Percentiles rank a stretch among this genome's conserved stretches.
phyloP scores from a whole-genome alignment of 345 rosid species.

The Brassica napus region DNA sequence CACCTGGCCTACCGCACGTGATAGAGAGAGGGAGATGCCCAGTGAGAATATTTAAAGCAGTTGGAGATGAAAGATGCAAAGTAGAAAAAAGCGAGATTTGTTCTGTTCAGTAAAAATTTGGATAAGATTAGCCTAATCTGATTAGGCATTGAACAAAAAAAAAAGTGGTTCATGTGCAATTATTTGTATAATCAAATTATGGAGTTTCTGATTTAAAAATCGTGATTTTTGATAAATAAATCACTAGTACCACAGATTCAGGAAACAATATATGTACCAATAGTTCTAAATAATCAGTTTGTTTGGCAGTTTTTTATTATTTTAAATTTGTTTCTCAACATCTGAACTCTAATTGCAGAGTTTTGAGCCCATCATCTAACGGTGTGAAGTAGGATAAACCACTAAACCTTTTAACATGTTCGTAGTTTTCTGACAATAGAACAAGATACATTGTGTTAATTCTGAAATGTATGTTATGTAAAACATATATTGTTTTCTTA shows the following conservation, averaged over 20 bases:
- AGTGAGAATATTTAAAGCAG: not conserved
- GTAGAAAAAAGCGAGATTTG: not conserved
- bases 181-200: not conserved
- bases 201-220: not conserved
- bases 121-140: not conserved
- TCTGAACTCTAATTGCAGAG: not conserved
- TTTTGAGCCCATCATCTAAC: not conserved
- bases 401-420: not conserved
- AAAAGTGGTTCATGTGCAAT: not conserved
- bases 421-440: not conserved
- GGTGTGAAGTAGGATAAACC: not conserved
- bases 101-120: not conserved
- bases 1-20: conserved; percentile 29
- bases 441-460: not conserved
- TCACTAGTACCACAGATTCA: not conserved
- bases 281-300: not conserved
- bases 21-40: not conserved
- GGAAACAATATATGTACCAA: not conserved
- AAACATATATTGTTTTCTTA: not conserved
- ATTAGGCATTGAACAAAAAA: not conserved
- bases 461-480: not conserved
- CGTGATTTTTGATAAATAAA: not conserved
- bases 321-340: not conserved
- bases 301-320: not conserved
- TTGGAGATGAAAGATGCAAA: not conserved